Base-by-base conservation (phyloP, 306 rosid species). In the Vigna mungo region DNA sequence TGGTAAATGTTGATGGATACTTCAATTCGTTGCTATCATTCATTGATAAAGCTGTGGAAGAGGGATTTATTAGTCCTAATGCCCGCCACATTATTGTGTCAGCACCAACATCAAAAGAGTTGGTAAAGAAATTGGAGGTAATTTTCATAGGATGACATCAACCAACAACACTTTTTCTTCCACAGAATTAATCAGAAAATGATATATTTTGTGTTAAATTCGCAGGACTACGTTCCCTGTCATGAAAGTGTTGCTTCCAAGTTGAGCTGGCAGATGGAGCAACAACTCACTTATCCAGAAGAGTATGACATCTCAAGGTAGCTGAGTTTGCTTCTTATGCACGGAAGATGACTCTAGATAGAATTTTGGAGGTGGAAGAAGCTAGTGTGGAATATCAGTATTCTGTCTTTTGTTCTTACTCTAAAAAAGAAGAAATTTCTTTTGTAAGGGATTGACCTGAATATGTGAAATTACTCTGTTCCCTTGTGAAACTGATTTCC, bases 111-210 rank as follows among this genome's bases (percentile, higher is more conserved):
- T 89, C 97, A 8, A 88, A 62, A 88, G 99, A 92, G 80, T 86
- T 96, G 32, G 91, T 96, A 85, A 92, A 88, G 98, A 90, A 96
- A 82, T 67, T 96, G 84, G 99, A 96, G 99, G 99, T 96, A 78
- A 51, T 71, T 65, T 53, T 46, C 75, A 65, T 46, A 25, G 43
- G 30, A 62, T 54, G 59, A 47, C 37, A 32, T 73, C 30, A 47
- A 54, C 23, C 13, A 27, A 41, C 23, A 27, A 9, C 60, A 18
- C 61, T 32, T 76, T 70, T 43, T 69, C 47, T 61, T 60, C 39
- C 7, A 25, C 39, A 41, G 34, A 77, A 44, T 53, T 70, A 46
- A 39, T 30, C 64, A 47, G 9, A 21, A 62, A 65, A 62, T 67
- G 39, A 67, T 62, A 37, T 37, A 6, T 25, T 14, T 46, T 30